Evolutionary conservation across 2,329 filamentous ascomycete genomes (phyloP), one percentile per base, ranked within the genome.

Genomic region (Aspergillus sp.): DNA sequence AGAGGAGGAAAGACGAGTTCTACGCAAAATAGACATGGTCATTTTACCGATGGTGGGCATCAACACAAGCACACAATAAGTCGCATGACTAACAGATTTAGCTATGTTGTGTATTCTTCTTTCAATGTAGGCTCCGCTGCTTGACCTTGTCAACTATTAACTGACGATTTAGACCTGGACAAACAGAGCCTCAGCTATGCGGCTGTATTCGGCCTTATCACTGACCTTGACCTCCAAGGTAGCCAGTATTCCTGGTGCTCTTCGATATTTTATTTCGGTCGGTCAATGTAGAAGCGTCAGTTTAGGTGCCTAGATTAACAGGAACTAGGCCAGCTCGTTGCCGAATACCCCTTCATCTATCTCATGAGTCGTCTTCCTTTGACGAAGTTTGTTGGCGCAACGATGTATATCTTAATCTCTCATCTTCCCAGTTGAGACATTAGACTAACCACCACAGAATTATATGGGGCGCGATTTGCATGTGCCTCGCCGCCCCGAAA

Each of bases 311-410:
- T 6, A 20, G 31, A 29, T 49, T 29, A 22, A 12, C 11, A 22
- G 5, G 9, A 5, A 12, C 52, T 39, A 57, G 73, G 75, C 5
- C 78, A 81, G 61, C 69, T 81, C 11, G 74, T 80, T 4, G 73
- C 80, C 0, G 80, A 82, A 58, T 81, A 77, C 53, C 81, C 80
- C 1, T 79, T 78, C 59, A 80, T 81, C 56, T 83, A 82, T 63
- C 68, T 83, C 14, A 83, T 83, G 80, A 78, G 74, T 45, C 71
- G 76, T 3, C 71, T 84, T 4, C 79, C 75, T 4, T 64, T 84
- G 22, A 77, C 78, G 18, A 80, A 78, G 55, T 81, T 82, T 54
- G 80, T 84, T 6, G 80, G 79, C 12, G 67, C 66, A 5, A 80
- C 78, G 0, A 73, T 82, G 76, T 80, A 71, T 52, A 73, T 61